A percentile compares a stretch with the other conserved stretches of the same genome.
These are phyloP conservation scores for Yarrowia sp. DNA, from an alignment of 805 yeast genomes.

Conservation along the genomic window DNA sequence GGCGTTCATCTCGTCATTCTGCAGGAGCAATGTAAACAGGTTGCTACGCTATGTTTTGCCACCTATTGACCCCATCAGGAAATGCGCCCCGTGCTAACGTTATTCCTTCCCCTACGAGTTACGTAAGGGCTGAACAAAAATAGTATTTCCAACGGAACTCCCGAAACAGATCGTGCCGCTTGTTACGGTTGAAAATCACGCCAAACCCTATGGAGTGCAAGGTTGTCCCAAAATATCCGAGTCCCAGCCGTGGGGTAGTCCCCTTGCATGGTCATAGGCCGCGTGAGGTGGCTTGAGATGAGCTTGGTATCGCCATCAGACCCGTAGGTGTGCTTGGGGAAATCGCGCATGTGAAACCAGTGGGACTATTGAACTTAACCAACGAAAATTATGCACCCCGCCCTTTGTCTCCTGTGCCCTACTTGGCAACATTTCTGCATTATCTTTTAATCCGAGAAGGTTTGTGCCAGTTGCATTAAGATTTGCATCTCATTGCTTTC, in stretches of 20 bases:
- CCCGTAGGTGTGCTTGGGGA: neutral
- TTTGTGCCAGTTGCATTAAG: neutral
- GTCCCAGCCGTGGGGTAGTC: neutral
- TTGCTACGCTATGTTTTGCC: neutral
- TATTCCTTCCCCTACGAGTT: too few relatives aligned
- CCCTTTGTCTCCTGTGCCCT: neutral
- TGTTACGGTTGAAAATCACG: neutral
- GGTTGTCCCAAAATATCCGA: neutral
- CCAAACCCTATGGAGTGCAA: neutral
- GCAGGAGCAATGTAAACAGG: conserved; percentile 14
- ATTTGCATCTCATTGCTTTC: conserved; percentile 7
- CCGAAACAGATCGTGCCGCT: neutral
- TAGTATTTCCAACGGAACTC: neutral
- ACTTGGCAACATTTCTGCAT: conserved; percentile 19
- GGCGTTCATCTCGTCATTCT: too few relatives aligned
- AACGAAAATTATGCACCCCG: neutral
- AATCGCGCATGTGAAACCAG: neutral
- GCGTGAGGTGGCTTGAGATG: neutral
- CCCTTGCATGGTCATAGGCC: neutral
- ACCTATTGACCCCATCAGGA: neutral
- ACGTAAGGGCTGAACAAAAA: neutral
- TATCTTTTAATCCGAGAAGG: conserved; percentile 12
- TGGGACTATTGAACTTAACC: neutral
- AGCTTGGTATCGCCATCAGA: too few relatives aligned
- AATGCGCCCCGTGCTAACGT: neutral